Base-by-base conservation (phyloP, 1,139 yeast species). In the Suhomyces wounanorum region DNA sequence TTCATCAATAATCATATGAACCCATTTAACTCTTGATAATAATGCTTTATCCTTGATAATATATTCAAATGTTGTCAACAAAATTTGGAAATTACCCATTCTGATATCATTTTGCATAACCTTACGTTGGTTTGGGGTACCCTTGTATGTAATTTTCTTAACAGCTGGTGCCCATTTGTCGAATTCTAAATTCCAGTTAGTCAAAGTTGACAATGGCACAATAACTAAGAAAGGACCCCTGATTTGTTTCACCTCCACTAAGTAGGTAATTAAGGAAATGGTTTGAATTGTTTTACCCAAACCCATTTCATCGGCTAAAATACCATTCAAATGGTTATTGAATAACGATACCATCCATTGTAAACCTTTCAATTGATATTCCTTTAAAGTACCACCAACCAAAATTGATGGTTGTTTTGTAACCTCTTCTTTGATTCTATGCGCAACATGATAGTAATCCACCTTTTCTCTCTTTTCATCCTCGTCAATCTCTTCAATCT, bases 341-440 rank as follows among this genome's bases (percentile, higher is more conserved):
- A 81, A 92, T 53, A 94, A 77, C 0, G 98, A 92, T 4, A 92
- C 96, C 98, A 94, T 92, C 99, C 98, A 92, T 68, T 94, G 97
- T 53, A 92, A 77, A 66, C 98, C 98, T 69, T 89, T 90, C 54
- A 92, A 43, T 73, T 92, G 98, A 66, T 94, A 94, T 64, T 94
- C 99, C 68, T 94, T 94, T 65, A 94, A 77, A 1, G 83, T 81
- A 56, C 99, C 99, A 49, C 99, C 99, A 43, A 85, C 80, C 57
- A 90, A 67, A 47, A 87, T 80, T 1, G 77, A 61, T 1, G 95
- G 92, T 60, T 87, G 95, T 39, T 67, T 70, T 3, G 76, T 78
- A 23, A 87, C 82, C 45, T 79, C 85, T 63, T 87, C 95, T 56
- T 82, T 81, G 44, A 86, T 76, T 57, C 84, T 78, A 67, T 87